Evolutionary conservation across 148 eudicot genomes (phyloP).

Genomic region (Agrostemma githago): DNA sequence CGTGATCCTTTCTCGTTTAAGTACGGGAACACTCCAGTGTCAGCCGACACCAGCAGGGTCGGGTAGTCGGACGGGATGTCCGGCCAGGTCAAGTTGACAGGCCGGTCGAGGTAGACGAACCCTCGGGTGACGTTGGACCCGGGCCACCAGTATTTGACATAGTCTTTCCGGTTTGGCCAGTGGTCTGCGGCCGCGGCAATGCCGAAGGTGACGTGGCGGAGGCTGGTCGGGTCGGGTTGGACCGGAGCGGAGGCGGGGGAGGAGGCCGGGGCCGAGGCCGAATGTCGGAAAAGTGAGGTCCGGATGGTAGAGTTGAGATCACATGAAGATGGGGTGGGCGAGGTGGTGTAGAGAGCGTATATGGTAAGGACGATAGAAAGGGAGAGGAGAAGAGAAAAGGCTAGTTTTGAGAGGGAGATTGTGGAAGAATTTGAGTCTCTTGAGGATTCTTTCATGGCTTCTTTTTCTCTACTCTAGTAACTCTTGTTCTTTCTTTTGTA

Average conservation of each 20-base stretch:
- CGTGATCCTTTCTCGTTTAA: conserved; percentile 26
- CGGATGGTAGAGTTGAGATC: not conserved
- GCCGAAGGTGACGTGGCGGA: conserved; percentile 51
- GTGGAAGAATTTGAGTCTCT: conserved; percentile 3
- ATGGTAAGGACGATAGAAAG: conserved; percentile 15
- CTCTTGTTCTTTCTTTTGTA: no score
- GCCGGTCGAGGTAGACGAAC: conserved; percentile 43
- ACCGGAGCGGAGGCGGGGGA: not conserved
- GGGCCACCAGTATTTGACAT: conserved; percentile 57
- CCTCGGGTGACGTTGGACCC: conserved; percentile 45
- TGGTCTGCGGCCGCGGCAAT: conserved; percentile 43
- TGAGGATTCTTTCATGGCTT: conserved; percentile 18
- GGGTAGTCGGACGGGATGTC: conserved; percentile 26
- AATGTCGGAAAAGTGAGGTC: not conserved
- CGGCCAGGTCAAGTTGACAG: not conserved
- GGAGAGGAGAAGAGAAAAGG: conserved; percentile 22
- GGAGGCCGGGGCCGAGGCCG: conserved; percentile 1
- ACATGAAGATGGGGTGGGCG: not conserved
- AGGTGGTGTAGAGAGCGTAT: conserved; percentile 11
- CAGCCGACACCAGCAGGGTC: conserved; percentile 28
- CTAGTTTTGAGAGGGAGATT: conserved; percentile 14
- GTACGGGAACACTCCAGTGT: conserved; percentile 36
- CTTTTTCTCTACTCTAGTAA: not conserved
- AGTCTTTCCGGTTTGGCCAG: conserved; percentile 43
- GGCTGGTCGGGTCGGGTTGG: conserved; percentile 20